Evolutionary conservation across 1,284 basidiomycete species (phyloP).

Genomic region (Ganoderma multipileum): DNA sequence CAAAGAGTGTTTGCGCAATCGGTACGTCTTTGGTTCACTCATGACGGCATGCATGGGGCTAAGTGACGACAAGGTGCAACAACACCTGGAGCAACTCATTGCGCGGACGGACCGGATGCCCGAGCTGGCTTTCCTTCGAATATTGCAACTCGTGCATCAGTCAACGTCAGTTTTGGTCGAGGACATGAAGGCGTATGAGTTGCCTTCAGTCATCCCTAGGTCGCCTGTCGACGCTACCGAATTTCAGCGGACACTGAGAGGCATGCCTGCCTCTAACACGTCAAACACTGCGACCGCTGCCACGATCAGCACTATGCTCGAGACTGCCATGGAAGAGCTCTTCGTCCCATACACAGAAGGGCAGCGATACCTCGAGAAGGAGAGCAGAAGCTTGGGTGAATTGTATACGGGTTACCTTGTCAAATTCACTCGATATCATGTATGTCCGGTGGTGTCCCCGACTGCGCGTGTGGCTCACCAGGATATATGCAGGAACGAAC

Average conservation of each 20-base stretch:
- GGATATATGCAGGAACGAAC: slow-evolving; percentile 63
- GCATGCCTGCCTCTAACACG: slow-evolving; percentile 47
- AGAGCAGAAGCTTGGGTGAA: slow-evolving; percentile 86
- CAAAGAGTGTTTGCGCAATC: slow-evolving; percentile 99
- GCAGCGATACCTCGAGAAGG: slow-evolving; percentile 90
- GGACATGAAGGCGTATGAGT: slow-evolving; percentile 92
- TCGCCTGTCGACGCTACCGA: slow-evolving; percentile 67
- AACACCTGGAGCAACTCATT: slow-evolving; percentile 89
- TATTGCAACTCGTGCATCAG: slow-evolving; percentile 88
- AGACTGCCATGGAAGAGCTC: slow-evolving; percentile 94
- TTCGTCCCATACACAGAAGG: slow-evolving; percentile 96
- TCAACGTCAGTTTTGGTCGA: slow-evolving; percentile 86
- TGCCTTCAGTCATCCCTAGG: slow-evolving; percentile 69
- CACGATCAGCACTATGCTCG: slow-evolving; percentile 87
- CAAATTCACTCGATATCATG: slow-evolving; percentile 90
- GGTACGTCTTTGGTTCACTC: slow-evolving; percentile 52
- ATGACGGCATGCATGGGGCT: neutral
- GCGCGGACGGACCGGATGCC: slow-evolving; percentile 78
- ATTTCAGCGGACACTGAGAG: slow-evolving; percentile 61
- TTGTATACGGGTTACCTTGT: slow-evolving; percentile 82
- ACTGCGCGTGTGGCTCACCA: neutral
- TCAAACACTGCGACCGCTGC: slow-evolving; percentile 52
- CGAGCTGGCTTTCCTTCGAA: slow-evolving; percentile 90
- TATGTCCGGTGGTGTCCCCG: slow-evolving; percentile 46
- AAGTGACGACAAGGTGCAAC: slow-evolving; percentile 77